phyloP scores from a whole-genome alignment of 257 asterid species.

The Craterostigma plantagineum region DNA sequence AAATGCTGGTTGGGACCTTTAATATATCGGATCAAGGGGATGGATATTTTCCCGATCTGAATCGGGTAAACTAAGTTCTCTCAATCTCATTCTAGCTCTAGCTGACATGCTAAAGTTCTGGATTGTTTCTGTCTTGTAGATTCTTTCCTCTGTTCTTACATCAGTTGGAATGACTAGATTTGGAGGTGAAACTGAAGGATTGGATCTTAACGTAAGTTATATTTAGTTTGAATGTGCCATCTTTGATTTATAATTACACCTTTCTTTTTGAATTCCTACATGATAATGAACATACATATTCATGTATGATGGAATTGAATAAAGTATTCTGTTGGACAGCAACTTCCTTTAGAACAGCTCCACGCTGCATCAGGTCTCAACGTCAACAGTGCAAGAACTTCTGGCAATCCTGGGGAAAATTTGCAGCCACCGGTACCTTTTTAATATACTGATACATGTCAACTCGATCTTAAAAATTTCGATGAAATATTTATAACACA shows the following conservation, averaged over 20 bases:
- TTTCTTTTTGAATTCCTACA: constrained; percentile 6
- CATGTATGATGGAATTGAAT: not conserved
- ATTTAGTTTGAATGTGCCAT: constrained; percentile 7
- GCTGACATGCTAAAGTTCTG: constrained; percentile 4
- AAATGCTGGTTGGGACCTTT: constrained; percentile 69
- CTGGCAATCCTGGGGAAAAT: constrained; percentile 42
- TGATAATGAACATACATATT: too few species aligned
- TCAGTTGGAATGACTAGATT: constrained; percentile 45
- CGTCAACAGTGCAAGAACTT: constrained; percentile 23
- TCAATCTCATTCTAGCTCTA: constrained; percentile 8
- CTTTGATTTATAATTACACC: too few species aligned
- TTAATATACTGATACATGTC: too few species aligned
- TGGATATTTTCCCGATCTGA: constrained; percentile 60
- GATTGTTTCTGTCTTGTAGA: constrained; percentile 22
- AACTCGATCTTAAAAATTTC: too few species aligned
- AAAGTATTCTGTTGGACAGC: constrained; percentile 24
- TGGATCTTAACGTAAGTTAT: constrained; percentile 64
- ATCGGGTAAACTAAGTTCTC: constrained; percentile 36
- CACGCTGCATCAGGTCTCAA: constrained; percentile 17
- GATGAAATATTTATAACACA: too few species aligned
- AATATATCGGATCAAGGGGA: constrained; percentile 72
- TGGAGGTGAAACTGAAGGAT: constrained; percentile 54
- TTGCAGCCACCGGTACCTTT: constrained; percentile 62
- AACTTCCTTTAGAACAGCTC: constrained; percentile 32
- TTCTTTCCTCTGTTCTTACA: constrained; percentile 44